These are phyloP conservation scores for Bidens hawaiensis DNA, from an alignment of 140 eudicot species.

Conservation along the genomic window DNA sequence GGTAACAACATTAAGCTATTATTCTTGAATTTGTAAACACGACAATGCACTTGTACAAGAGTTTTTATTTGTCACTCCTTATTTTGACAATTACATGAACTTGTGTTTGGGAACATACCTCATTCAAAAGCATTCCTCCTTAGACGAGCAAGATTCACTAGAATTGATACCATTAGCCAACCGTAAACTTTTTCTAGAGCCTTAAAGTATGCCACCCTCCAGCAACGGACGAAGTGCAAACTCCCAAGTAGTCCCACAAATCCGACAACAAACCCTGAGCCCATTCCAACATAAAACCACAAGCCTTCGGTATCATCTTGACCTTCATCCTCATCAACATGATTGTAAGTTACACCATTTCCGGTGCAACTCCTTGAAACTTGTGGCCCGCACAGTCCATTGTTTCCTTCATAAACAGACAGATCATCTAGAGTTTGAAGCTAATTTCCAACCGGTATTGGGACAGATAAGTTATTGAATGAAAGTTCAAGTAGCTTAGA, in stretches of 20 bases:
- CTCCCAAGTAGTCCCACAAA: slow-evolving; percentile 2
- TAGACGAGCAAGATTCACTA: not conserved
- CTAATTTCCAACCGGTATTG: not conserved
- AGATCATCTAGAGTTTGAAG: not conserved
- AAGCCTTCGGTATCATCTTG: too few relatives aligned
- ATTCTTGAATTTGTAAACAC: too few relatives aligned
- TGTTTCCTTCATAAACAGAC: not conserved
- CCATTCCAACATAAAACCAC: too few relatives aligned
- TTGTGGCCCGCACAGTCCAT: not conserved
- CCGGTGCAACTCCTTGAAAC: not conserved
- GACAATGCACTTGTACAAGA: too few relatives aligned
- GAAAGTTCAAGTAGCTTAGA: not conserved
- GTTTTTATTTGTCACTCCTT: too few relatives aligned
- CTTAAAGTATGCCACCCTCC: slow-evolving; percentile 7
- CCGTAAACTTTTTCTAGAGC: too few relatives aligned
- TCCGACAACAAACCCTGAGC: too few relatives aligned
- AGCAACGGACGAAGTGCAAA: not conserved
- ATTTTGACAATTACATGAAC: too few relatives aligned
- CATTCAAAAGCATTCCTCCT: not conserved
- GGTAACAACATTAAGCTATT: too few relatives aligned
- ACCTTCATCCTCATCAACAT: too few relatives aligned
- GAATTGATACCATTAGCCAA: not conserved
- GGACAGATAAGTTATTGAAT: not conserved
- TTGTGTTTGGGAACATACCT: too few relatives aligned
- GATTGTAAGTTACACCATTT: not conserved